A percentile compares a stretch with the other conserved stretches of the same genome.
These are phyloP conservation scores for Penicillium odoratum DNA, from an alignment of 495 filamentous ascomycete species.

Conservation along the genomic window DNA sequence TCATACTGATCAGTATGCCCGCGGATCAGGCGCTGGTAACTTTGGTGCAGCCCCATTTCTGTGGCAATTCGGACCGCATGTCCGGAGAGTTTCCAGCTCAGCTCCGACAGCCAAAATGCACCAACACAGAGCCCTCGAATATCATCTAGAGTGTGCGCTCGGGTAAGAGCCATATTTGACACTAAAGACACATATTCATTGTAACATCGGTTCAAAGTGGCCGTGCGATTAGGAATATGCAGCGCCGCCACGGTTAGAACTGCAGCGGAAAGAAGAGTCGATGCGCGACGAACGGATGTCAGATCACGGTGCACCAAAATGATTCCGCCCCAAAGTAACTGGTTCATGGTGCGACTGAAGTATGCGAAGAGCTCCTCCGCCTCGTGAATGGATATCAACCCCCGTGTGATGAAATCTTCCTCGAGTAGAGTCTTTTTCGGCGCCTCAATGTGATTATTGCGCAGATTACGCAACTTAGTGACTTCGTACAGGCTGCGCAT, in stretches of 20 bases:
- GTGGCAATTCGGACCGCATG: conserved; percentile 57
- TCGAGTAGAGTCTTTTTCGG: conserved; percentile 49
- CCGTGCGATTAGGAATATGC: conserved; percentile 51
- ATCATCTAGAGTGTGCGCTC: conserved; percentile 51
- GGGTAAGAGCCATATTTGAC: conserved; percentile 52
- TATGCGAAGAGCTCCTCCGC: conserved; percentile 53
- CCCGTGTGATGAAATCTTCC: conserved; percentile 54
- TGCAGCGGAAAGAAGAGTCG: conserved; percentile 50
- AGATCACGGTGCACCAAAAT: conserved; percentile 52
- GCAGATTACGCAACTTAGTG: conserved; percentile 54
- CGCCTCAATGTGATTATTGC: conserved; percentile 45
- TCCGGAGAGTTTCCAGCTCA: conserved; percentile 56
- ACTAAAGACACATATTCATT: conserved; percentile 53
- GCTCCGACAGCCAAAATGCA: conserved; percentile 54
- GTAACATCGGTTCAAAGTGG: conserved; percentile 52
- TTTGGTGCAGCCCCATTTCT: conserved; percentile 52
- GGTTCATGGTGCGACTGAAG: conserved; percentile 54
- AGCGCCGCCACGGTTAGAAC: conserved; percentile 55
- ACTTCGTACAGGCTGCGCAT: conserved; percentile 63
- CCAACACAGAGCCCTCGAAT: conserved; percentile 53
- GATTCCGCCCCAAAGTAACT: conserved; percentile 58
- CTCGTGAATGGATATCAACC: conserved; percentile 48
- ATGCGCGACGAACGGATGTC: conserved; percentile 49
- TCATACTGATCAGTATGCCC: conserved; percentile 50
- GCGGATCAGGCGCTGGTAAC: conserved; percentile 49